Evolutionary conservation across 2,329 filamentous ascomycete species (phyloP).

Genomic region (Paramyrothecium sp.): DNA sequence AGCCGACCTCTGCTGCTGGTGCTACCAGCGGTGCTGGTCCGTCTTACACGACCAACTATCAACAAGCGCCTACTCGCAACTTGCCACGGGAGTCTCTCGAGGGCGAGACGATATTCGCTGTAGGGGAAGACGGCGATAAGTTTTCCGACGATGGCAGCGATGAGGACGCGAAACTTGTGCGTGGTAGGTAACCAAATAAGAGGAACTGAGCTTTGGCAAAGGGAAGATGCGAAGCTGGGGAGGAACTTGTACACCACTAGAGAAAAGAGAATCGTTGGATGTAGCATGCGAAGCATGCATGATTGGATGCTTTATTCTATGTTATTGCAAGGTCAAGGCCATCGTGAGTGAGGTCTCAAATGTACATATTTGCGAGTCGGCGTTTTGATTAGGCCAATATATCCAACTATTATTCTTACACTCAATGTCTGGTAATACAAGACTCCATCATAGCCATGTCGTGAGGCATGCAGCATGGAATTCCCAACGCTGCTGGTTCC

Average conservation of each 20-base stretch:
- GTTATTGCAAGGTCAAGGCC: not conserved
- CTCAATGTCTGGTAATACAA: no score
- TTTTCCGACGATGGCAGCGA: slow-evolving; percentile 72
- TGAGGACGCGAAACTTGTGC: slow-evolving; percentile 56
- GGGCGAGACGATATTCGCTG: slow-evolving; percentile 93
- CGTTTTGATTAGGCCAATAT: not conserved
- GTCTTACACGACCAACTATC: slow-evolving; percentile 10
- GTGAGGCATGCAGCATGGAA: no score
- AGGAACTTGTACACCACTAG: slow-evolving; percentile 4
- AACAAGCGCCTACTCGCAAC: slow-evolving; percentile 20
- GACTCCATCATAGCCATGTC: no score
- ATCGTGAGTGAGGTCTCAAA: not conserved
- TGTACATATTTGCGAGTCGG: not conserved
- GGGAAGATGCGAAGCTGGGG: not conserved
- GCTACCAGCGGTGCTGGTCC: slow-evolving; percentile 17
- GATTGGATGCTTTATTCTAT: not conserved
- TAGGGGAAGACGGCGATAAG: slow-evolving; percentile 80
- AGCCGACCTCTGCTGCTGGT: slow-evolving; percentile 17
- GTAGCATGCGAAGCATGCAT: not conserved
- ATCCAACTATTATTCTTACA: no score
- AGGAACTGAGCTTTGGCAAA: slow-evolving; percentile 15
- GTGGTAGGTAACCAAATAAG: slow-evolving; percentile 29
- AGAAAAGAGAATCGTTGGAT: not conserved
- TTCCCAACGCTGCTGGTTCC: not conserved
- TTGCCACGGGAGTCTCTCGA: slow-evolving; percentile 62